phyloP scores from a whole-genome alignment of 192 early-diverging fungal species.

The Mortierella claussenii region DNA sequence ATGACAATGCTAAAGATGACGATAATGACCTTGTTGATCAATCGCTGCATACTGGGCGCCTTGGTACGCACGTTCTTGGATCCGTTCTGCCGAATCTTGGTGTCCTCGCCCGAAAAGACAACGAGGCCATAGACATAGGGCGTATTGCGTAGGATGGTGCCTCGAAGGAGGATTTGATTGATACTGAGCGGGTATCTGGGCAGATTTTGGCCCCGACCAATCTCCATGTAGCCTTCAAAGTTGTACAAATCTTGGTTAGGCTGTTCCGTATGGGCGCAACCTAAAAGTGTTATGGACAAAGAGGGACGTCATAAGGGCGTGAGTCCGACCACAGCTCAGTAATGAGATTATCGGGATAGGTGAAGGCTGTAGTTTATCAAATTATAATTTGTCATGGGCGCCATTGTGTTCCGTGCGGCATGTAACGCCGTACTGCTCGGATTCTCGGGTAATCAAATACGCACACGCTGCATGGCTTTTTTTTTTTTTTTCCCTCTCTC shows the following conservation, averaged over 20 bases:
- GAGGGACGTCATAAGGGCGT: too few species aligned
- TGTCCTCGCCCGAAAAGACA: constrained; percentile 76
- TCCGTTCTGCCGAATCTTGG: constrained; percentile 76
- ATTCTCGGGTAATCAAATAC: too few species aligned
- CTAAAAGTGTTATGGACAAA: constrained; percentile 38
- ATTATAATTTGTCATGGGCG: too few species aligned
- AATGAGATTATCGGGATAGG: too few species aligned
- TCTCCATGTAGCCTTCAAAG: constrained; percentile 83
- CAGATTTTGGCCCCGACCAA: constrained; percentile 52
- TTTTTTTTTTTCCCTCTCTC: too few species aligned
- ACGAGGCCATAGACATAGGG: constrained; percentile 82
- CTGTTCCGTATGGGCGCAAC: constrained; percentile 70
- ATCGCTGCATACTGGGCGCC: constrained; percentile 77
- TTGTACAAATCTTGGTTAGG: constrained; percentile 85
- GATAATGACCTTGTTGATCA: constrained; percentile 84
- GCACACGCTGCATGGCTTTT: too few species aligned
- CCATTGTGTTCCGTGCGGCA: too few species aligned
- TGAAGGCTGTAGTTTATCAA: too few species aligned
- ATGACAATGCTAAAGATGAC: constrained; percentile 71
- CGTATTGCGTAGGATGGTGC: constrained; percentile 86
- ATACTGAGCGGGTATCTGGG: constrained; percentile 75
- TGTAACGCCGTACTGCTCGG: too few species aligned
- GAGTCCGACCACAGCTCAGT: too few species aligned
- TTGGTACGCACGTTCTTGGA: constrained; percentile 78
- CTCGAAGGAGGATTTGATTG: constrained; percentile 85